Conservation (phyloP, 805 yeast genomes). For the Kluyveromyces wickerhamii region DNA sequence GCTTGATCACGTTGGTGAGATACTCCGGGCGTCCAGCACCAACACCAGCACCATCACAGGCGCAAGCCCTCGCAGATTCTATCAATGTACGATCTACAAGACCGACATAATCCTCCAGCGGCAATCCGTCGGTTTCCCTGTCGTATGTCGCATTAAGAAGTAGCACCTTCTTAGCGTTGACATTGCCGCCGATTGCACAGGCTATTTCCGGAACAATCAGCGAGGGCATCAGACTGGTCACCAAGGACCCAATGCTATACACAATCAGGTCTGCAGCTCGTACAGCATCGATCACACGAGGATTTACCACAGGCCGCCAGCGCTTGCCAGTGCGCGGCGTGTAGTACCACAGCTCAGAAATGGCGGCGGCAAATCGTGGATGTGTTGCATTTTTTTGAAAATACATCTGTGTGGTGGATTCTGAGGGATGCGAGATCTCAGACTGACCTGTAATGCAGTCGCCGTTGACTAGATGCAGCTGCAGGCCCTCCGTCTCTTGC, state of each 20-base stretch:
- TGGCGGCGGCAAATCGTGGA: conserved; percentile 1
- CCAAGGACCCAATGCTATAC: conserved; percentile 79
- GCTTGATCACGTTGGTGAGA: background rate
- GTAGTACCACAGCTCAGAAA: conserved; percentile 1
- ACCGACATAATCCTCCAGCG: conserved; percentile 49
- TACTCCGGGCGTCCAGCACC: too few relatives aligned
- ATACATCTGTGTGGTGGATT: conserved; percentile 52
- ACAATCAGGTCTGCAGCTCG: conserved; percentile 47
- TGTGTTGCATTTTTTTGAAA: conserved; percentile 41
- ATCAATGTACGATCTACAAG: conserved; percentile 31
- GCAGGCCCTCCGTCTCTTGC: conserved; percentile 77
- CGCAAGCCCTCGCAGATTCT: conserved; percentile 47
- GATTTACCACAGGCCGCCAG: conserved; percentile 66
- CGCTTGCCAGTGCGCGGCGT: too few relatives aligned
- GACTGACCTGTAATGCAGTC: conserved; percentile 80
- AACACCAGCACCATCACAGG: conserved; percentile 31
- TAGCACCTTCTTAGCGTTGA: conserved; percentile 41
- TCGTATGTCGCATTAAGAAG: conserved; percentile 69
- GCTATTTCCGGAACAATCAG: conserved; percentile 68
- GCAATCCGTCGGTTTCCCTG: conserved; percentile 68
- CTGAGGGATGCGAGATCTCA: conserved; percentile 80
- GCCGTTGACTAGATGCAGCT: conserved; percentile 66
- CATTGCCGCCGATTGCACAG: conserved; percentile 37
- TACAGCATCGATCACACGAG: conserved; percentile 48
- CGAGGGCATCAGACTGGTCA: conserved; percentile 82